phyloP scores from a whole-genome alignment of 2,329 filamentous ascomycete species.

The Coleophoma crateriformis region DNA sequence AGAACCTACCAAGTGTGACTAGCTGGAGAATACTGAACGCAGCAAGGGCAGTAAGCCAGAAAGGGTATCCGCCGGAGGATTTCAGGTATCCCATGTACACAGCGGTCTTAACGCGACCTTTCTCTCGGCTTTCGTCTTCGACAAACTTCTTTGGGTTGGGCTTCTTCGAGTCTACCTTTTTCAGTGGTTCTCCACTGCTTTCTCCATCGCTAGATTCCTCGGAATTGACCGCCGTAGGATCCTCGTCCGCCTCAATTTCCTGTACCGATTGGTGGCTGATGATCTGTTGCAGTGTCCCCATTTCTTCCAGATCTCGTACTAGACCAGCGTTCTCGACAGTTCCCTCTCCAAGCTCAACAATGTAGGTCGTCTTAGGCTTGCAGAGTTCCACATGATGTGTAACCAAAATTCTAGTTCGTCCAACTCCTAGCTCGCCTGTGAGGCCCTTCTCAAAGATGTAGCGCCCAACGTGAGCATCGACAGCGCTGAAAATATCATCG shows the following conservation, averaged over 20 bases:
- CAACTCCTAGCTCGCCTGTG: constrained; percentile 61
- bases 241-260: constrained; percentile 44
- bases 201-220: constrained; percentile 41
- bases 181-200: constrained; percentile 35
- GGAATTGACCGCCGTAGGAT: constrained; percentile 48
- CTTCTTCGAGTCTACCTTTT: constrained; percentile 44
- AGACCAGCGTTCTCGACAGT: constrained; percentile 58
- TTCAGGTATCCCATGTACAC: constrained; percentile 66
- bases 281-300: constrained; percentile 51
- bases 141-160: constrained; percentile 61
- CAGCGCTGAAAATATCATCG: constrained; percentile 77
- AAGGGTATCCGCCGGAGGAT: constrained; percentile 56
- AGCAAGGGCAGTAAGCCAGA: constrained; percentile 50
- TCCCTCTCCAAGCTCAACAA: constrained; percentile 68
- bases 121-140: constrained; percentile 68
- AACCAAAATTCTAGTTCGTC: constrained; percentile 70
- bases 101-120: constrained; percentile 59
- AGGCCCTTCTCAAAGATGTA: constrained; percentile 75
- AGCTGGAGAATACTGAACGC: constrained; percentile 50
- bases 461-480: constrained; percentile 76
- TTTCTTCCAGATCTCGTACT: constrained; percentile 56
- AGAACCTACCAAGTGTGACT: constrained; percentile 44
- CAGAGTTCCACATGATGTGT: constrained; percentile 75
- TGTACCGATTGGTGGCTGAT: constrained; percentile 45
- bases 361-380: constrained; percentile 65